These are phyloP conservation scores for Pistacia vera DNA, from an alignment of 345 rosid species.

Conservation along the genomic window DNA sequence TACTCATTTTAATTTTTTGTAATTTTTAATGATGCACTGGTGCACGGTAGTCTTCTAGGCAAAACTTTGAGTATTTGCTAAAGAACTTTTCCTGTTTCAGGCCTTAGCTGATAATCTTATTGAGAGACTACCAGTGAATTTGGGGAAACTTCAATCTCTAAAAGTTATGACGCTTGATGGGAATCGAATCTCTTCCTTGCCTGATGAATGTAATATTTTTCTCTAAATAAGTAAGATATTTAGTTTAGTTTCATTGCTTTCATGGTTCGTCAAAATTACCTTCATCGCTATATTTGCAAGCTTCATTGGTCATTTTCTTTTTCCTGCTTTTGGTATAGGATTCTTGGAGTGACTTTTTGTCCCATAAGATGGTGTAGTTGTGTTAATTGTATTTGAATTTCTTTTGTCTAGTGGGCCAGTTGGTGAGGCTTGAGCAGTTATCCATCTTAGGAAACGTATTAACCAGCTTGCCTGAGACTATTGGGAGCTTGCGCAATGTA, in stretches of 20 bases:
- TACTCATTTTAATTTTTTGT: background rate
- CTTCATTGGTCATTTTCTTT: background rate
- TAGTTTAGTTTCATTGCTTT: conserved; percentile 8
- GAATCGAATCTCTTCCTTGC: conserved; percentile 70
- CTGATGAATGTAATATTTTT: conserved; percentile 86
- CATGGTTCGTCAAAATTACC: conserved; percentile 21
- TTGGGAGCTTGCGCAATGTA: conserved; percentile 95
- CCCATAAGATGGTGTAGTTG: conserved; percentile 1
- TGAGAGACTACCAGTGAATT: conserved; percentile 66
- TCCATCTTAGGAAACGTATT: conserved; percentile 80
- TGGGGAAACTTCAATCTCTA: conserved; percentile 89
- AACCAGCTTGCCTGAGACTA: conserved; percentile 76
- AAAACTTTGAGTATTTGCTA: conserved; percentile 10
- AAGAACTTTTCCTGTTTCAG: conserved; percentile 41
- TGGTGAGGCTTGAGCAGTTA: conserved; percentile 82
- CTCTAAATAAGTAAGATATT: conserved; percentile 34
- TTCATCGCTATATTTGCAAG: conserved; percentile 16
- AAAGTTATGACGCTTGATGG: conserved; percentile 89
- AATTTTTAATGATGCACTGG: background rate
- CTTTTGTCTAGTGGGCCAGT: conserved; percentile 76
- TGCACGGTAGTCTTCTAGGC: background rate
- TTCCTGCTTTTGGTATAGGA: background rate
- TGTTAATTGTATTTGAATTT: conserved; percentile 16
- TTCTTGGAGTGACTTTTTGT: background rate
- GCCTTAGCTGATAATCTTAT: conserved; percentile 69